A percentile compares a stretch with the other conserved stretches of the same genome.
Evolutionary conservation across 2,329 filamentous ascomycete genomes (phyloP).

Genomic region (Graphiopsis chlorocephala): DNA sequence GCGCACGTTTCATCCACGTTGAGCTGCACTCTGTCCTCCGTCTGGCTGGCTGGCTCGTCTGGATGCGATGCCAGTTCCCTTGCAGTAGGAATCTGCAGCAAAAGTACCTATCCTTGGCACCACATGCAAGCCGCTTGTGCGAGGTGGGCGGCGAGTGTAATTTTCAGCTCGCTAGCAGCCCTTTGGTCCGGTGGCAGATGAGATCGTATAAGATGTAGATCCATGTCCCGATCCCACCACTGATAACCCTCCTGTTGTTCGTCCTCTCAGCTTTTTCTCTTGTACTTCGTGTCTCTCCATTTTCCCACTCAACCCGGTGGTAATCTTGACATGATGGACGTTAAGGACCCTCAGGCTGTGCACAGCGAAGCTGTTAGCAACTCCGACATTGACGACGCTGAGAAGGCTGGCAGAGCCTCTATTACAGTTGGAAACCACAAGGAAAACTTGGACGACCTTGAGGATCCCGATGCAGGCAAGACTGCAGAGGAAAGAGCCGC

Average conservation of each 20-base stretch:
- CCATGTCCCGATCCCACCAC: neutral
- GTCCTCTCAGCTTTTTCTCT: neutral
- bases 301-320: neutral
- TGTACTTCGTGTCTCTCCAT: neutral
- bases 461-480: constrained; percentile 64
- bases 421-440: neutral
- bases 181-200: constrained; percentile 9
- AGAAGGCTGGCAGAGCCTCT: neutral
- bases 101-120: neutral
- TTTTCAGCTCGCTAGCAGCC: constrained; percentile 10
- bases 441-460: constrained; percentile 16
- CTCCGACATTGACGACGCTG: constrained; percentile 2
- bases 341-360: constrained; percentile 2
- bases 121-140: neutral
- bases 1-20: constrained; percentile 8
- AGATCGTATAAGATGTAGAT: constrained; percentile 12
- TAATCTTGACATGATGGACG: neutral
- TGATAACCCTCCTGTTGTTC: neutral
- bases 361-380: constrained; percentile 14
- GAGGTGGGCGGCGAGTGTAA: neutral
- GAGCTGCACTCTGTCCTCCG: neutral
- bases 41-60: too few relatives aligned
- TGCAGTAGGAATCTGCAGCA: constrained; percentile 1
- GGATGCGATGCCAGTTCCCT: neutral
- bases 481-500: constrained; percentile 60